Base-by-base conservation (phyloP, 1,284 basidiomycete genomes). In the Microbotryum lychnidis-dioicae region DNA sequence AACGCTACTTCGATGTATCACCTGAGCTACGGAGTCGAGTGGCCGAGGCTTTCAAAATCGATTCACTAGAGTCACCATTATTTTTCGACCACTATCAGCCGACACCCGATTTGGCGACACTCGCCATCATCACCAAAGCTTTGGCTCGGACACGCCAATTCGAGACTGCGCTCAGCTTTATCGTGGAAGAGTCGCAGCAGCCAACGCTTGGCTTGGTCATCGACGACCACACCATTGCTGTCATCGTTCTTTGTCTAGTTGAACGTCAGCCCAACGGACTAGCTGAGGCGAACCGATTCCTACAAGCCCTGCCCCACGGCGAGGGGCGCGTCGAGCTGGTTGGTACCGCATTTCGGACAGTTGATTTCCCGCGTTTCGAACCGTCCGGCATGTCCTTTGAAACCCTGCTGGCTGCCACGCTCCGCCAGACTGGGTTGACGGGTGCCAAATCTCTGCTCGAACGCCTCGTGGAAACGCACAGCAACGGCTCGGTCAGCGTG, bases 121-220 rank as follows among this genome's bases (percentile, higher is more conserved):
- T 67, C 47, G 58, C 61, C 25, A 56, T 44, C 12, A 61, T 69
- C 21, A 45, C 53, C 46, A 50, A 59, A 33, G 25, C 66, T 54
- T 48, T 56, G 10, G 51, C 63, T 3, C 60, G 65, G 1, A 42
- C 46, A 8, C 50, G 57, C 2, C 60, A 49, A 9, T 20, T 44
- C 20, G 60, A 64, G 12, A 54, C 63, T 50, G 60, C 67, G n/a
- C 12, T 56, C 2, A 18, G 29, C 3, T 47, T 67, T 37, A 50
- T 69, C 47, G 23, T 50, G 45, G n/a, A 42, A 16, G 37, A 42
- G 37, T 42, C 37, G 37, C 37, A 50, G 20, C 55, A 50, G 3
- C 50, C 42, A 6, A 7, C 16, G 16, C 45, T 46, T n/a, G 45
- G 21, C 0, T 21, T 64, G 23, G 31, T 14, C 8, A 48, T 65